A percentile compares a stretch with the other conserved stretches of the same genome.
Conservation (phyloP, 2,329 filamentous ascomycete genomes). For the Gnomoniopsis sp. region DNA sequence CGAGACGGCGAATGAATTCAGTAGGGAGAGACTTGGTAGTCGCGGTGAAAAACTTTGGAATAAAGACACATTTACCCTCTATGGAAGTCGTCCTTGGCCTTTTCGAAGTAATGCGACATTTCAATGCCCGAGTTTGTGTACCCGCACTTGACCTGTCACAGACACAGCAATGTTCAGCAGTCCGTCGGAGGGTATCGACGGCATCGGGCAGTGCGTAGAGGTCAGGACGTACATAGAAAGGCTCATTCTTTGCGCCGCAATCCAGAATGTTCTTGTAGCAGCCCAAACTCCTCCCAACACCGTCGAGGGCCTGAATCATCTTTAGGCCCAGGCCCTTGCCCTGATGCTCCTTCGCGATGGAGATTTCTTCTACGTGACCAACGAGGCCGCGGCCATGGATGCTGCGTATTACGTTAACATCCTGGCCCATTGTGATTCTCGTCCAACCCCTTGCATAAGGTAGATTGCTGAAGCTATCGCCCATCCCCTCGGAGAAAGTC, state of each 20-base stretch:
- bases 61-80: not conserved
- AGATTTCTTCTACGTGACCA: constrained; percentile 83
- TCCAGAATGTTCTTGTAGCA: constrained; percentile 82
- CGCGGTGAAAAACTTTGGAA: not conserved
- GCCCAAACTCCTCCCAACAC: constrained; percentile 67
- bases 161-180: not conserved
- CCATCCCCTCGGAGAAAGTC: not conserved
- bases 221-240: constrained; percentile 57
- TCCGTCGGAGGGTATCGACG: not conserved
- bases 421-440: too few species aligned
- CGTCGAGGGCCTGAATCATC: constrained; percentile 75
- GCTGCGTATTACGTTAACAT: constrained; percentile 27
- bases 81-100: constrained; percentile 12
- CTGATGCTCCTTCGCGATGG: constrained; percentile 74
- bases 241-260: constrained; percentile 73
- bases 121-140: constrained; percentile 17
- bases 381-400: constrained; percentile 67
- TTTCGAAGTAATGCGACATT: constrained; percentile 19
- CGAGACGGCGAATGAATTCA: not conserved
- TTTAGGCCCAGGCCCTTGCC: constrained; percentile 74
- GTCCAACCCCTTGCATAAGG: not conserved
- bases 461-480: too few species aligned
- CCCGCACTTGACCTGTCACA: constrained; percentile 19
- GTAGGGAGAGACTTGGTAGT: too few species aligned
- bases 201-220: not conserved